These are phyloP conservation scores for Calophaca sinica DNA, from an alignment of 306 rosid species.

Conservation along the genomic window DNA sequence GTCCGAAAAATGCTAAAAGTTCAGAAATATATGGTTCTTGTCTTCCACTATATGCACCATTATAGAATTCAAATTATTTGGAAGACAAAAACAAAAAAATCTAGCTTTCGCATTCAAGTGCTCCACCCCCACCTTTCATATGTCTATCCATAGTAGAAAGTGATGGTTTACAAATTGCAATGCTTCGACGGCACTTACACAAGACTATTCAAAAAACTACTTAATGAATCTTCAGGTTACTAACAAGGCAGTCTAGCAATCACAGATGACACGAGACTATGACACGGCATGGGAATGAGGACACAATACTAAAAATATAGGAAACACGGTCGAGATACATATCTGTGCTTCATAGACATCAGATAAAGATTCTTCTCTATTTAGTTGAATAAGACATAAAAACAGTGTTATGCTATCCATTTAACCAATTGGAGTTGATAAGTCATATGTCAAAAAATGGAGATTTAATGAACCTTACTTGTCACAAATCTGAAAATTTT, in stretches of 20 bases:
- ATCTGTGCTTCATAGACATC: not conserved
- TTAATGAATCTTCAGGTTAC: not conserved
- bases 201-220: not conserved
- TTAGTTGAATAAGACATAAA: not conserved
- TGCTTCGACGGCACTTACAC: not conserved
- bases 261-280: not conserved
- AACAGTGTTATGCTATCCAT: not conserved
- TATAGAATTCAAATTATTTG: no score
- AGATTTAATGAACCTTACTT: constrained; percentile 61
- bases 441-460: not conserved
- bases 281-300: not conserved
- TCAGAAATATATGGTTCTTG: no score
- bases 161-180: no score
- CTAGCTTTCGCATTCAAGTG: no score
- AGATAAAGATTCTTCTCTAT: constrained; percentile 17
- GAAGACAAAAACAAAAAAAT: no score
- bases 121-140: no score
- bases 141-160: no score
- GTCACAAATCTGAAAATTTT: constrained; percentile 90
- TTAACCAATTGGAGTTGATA: not conserved
- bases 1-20: no score
- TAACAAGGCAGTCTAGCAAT: constrained; percentile 28
- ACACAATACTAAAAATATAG: not conserved
- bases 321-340: not conserved
- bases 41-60: no score